Base-by-base conservation (phyloP, 2,329 filamentous ascomycete species). In the Diplodia scrobiculata region DNA sequence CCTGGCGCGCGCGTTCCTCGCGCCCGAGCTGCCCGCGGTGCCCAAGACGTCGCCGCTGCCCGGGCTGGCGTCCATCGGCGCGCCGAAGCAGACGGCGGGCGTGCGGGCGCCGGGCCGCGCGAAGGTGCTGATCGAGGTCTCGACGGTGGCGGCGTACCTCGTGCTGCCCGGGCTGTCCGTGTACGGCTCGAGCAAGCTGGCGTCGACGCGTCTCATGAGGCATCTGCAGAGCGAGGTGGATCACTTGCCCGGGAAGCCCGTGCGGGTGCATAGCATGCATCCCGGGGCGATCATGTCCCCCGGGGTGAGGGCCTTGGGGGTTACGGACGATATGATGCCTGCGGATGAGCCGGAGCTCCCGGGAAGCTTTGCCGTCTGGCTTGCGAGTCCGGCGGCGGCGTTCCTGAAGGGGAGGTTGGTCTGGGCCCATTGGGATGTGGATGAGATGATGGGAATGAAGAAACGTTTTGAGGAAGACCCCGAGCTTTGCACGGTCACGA, bases 361-460 rank as follows among this genome's bases (percentile, higher is more conserved):
- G 1, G 55, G 21, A 5, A 38, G 55, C 1, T 77, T 77, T 66
- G 68, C 63, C 14, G 71, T 77, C 9, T 77, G 76, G 76, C 67
- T 76, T n/a, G 71, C 75, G 29, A 72, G 69, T 51, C 68, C 70
- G 3, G 73, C 74, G 51, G 72, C 70, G 9, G 60, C 51, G 9
- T 71, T 70, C 25, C 27, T 70, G 29, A 67, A 58, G 29, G 68
- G 69, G 5, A 68, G 65, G 41, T 67, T 71, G 41, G 59, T 71
- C 7, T 75, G 68, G 68, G 66, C 69, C 5, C 73, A 73, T 34
- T 76, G 73, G 74, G 74, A 76, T 65, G 71, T 73, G 11, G 70
- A 73, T 60, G 74, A 75, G 41, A 65, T 77, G 51, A 13, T 60
- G 11, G 38, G 6, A 38, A n/a, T 60, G 38, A 60, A 45, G 55